phyloP scores from a whole-genome alignment of 768 basidiomycete genomes.

The Gautieria morchelliformis region DNA sequence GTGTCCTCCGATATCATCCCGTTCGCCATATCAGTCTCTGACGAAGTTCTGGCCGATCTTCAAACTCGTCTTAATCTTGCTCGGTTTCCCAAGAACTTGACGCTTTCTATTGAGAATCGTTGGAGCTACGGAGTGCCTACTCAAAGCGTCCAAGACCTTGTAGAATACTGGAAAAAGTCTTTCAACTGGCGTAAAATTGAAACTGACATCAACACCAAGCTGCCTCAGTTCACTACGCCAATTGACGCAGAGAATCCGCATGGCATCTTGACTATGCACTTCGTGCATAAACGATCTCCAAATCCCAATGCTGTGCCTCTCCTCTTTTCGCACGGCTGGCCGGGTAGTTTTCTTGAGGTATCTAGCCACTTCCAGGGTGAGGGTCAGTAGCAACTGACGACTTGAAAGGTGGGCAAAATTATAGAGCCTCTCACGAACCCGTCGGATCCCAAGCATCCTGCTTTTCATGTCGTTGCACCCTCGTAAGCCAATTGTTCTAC shows the following conservation, averaged over 20 bases:
- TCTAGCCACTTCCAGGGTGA: background rate
- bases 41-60: background rate
- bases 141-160: constrained; percentile 36
- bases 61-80: background rate
- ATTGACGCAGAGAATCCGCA: constrained; percentile 29
- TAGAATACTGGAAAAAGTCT: constrained; percentile 39
- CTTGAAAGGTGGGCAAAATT: constrained; percentile 30
- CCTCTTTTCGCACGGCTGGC: constrained; percentile 58
- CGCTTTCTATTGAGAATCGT: background rate
- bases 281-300: constrained; percentile 41
- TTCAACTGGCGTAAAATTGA: constrained; percentile 52
- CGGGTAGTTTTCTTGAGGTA: constrained; percentile 50
- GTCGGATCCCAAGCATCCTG: constrained; percentile 33
- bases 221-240: constrained; percentile 47
- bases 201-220: constrained; percentile 35
- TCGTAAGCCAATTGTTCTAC: background rate
- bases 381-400: background rate
- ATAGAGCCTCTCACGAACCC: constrained; percentile 38
- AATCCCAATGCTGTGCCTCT: constrained; percentile 41
- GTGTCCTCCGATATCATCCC: background rate
- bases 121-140: constrained; percentile 47
- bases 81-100: background rate
- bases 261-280: constrained; percentile 44
- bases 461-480: constrained; percentile 53
- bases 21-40: background rate